A percentile compares a stretch with the other conserved stretches of the same genome.
Evolutionary conservation across 352 stramenopile species (phyloP).

Genomic region (Phytophthora pini): DNA sequence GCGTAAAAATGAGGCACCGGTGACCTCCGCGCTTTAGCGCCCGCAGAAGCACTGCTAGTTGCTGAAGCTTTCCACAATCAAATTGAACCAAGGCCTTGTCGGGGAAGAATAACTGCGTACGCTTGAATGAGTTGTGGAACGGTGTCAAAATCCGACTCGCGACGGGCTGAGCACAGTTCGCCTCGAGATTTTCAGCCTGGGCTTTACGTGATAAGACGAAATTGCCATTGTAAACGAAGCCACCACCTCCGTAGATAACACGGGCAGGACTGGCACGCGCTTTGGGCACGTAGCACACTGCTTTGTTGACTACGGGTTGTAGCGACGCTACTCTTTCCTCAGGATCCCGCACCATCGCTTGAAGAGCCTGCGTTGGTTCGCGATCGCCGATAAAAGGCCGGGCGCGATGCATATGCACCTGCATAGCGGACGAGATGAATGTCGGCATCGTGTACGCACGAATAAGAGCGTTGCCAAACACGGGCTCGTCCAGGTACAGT

Average conservation of each 20-base stretch:
- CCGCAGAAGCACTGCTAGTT: conserved; percentile 91
- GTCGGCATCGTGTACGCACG: conserved; percentile 56
- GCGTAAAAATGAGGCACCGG: conserved; percentile 95
- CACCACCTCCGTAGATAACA: conserved; percentile 48
- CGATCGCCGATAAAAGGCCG: conserved; percentile 24
- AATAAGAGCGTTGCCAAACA: conserved; percentile 57
- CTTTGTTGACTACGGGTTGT: conserved; percentile 57
- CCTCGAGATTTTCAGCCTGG: conserved; percentile 28
- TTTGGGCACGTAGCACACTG: conserved; percentile 79
- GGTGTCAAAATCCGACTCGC: conserved; percentile 46
- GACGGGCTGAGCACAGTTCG: conserved; percentile 31
- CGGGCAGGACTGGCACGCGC: conserved; percentile 50
- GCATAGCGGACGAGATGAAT: conserved; percentile 81
- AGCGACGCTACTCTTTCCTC: conserved; percentile 54
- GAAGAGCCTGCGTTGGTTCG: conserved; percentile 50
- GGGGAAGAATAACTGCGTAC: conserved; percentile 95
- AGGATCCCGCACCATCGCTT: conserved; percentile 53
- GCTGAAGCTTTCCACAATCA: conserved; percentile 95
- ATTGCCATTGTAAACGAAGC: conserved; percentile 43
- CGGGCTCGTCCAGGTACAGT: conserved; percentile 50
- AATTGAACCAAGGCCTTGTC: conserved; percentile 98
- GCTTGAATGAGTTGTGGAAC: conserved; percentile 73
- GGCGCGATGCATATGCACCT: conserved; percentile 58
- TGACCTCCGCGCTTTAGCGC: conserved; percentile 96
- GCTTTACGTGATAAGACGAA: conserved; percentile 54